Evolutionary conservation across 2,329 filamentous ascomycete genomes (phyloP).

Genomic region (Colletotrichum coccodes): DNA sequence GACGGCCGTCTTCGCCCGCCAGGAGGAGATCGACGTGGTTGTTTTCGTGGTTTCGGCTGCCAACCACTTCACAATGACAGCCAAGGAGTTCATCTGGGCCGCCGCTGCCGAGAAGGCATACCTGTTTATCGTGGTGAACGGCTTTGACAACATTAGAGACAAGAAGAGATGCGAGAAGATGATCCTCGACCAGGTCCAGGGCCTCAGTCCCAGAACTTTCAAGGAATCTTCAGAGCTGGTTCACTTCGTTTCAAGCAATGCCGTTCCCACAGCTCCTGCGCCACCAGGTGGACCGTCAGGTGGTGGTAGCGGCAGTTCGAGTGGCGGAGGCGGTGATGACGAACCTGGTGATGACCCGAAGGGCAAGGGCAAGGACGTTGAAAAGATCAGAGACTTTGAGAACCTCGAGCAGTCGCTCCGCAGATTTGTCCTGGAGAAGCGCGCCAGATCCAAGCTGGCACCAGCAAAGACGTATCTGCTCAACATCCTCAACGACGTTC

Average conservation of each 20-base stretch:
- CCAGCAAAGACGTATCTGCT: slow-evolving; percentile 95
- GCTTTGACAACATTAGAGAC: slow-evolving; percentile 93
- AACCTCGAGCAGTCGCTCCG: slow-evolving; percentile 88
- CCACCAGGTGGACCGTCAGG: slow-evolving; percentile 66
- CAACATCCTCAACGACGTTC: slow-evolving; percentile 90
- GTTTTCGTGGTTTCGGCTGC: slow-evolving; percentile 98
- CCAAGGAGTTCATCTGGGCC: slow-evolving; percentile 97
- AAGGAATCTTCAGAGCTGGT: slow-evolving; percentile 94
- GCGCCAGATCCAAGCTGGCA: slow-evolving; percentile 92
- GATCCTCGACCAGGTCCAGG: slow-evolving; percentile 89
- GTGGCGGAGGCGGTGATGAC: slow-evolving; percentile 65
- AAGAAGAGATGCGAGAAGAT: slow-evolving; percentile 91
- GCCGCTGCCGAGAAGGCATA: slow-evolving; percentile 97
- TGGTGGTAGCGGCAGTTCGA: slow-evolving; percentile 62
- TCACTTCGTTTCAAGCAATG: slow-evolving; percentile 98
- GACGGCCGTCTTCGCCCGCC: slow-evolving; percentile 94
- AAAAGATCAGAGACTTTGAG: slow-evolving; percentile 90
- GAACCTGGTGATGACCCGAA: slow-evolving; percentile 69
- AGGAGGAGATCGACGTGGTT: slow-evolving; percentile 98
- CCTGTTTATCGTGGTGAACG: slow-evolving; percentile 96
- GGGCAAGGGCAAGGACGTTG: slow-evolving; percentile 86
- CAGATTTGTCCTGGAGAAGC: slow-evolving; percentile 94
- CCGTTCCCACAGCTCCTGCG: slow-evolving; percentile 78
- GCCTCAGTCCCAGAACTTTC: slow-evolving; percentile 89
- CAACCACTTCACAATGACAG: slow-evolving; percentile 97